A percentile compares a stretch with the other conserved stretches of the same genome.
Evolutionary conservation across 2,329 filamentous ascomycete species (phyloP).

Genomic region (Fusarium irregulare): DNA sequence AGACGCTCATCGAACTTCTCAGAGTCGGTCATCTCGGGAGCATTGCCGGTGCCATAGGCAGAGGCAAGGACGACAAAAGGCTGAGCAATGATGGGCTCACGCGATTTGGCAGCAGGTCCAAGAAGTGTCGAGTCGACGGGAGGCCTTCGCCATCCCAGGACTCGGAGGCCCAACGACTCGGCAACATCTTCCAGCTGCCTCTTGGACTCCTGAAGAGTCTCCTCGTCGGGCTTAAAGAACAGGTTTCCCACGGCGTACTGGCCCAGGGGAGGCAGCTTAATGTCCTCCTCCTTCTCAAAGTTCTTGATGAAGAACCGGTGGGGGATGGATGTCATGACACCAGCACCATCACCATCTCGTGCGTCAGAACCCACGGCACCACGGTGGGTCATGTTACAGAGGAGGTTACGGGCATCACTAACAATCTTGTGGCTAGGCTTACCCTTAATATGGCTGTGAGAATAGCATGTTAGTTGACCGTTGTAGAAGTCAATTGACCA

Average conservation of each 20-base stretch:
- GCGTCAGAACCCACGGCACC: slow-evolving; percentile 98
- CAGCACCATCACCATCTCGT: slow-evolving; percentile 96
- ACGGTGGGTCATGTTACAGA: slow-evolving; percentile 99
- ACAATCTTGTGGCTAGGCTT: slow-evolving; percentile 98
- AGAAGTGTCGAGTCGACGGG: slow-evolving; percentile 93
- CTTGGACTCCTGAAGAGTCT: slow-evolving; percentile 90
- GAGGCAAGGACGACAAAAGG: slow-evolving; percentile 91
- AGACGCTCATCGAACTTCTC: slow-evolving; percentile 83
- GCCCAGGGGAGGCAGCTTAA: slow-evolving; percentile 86
- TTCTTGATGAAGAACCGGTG: slow-evolving; percentile 99
- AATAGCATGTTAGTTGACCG: slow-evolving; percentile 38
- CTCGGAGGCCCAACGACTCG: slow-evolving; percentile 85
- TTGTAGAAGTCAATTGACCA: neutral
- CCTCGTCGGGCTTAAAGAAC: slow-evolving; percentile 97
- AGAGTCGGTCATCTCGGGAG: slow-evolving; percentile 81
- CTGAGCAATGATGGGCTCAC: slow-evolving; percentile 94
- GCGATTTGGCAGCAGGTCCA: slow-evolving; percentile 89
- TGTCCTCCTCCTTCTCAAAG: slow-evolving; percentile 89
- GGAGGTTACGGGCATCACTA: slow-evolving; percentile 93
- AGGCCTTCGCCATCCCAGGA: slow-evolving; percentile 96
- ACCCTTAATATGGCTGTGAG: slow-evolving; percentile 90
- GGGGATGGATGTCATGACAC: slow-evolving; percentile 99
- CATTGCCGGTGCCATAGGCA: slow-evolving; percentile 83
- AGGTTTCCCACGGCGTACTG: slow-evolving; percentile 98
- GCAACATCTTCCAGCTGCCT: slow-evolving; percentile 94